A percentile compares a stretch with the other conserved stretches of the same genome.
Evolutionary conservation across 805 yeast species (phyloP).

Genomic region (Saturnispora ahearnii): DNA sequence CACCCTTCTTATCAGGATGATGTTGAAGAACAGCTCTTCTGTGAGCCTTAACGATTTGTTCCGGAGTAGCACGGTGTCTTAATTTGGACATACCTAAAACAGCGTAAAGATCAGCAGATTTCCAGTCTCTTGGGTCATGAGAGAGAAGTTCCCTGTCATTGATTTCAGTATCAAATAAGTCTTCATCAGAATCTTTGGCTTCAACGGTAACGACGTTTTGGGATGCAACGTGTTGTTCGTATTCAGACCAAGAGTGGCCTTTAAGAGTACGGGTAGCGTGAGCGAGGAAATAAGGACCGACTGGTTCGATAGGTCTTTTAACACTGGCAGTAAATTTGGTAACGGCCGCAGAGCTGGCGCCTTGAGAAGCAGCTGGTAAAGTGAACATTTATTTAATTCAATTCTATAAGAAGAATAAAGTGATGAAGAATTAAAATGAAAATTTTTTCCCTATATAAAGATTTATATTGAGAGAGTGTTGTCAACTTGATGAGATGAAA

Average conservation of each 20-base stretch:
- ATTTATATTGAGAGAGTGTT: background rate
- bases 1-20: constrained; percentile 98
- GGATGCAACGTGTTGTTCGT: constrained; percentile 87
- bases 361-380: constrained; percentile 43
- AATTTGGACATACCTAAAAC: constrained; percentile 89
- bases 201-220: constrained; percentile 69
- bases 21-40: constrained; percentile 93
- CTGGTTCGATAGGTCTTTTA: constrained; percentile 88
- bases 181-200: constrained; percentile 50
- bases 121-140: constrained; percentile 98
- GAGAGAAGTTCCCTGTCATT: constrained; percentile 59
- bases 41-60: constrained; percentile 92
- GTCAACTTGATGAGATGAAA: background rate
- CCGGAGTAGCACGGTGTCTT: constrained; percentile 86
- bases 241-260: constrained; percentile 98
- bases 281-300: constrained; percentile 90
- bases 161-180: constrained; percentile 56
- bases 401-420: background rate
- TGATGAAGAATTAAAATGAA: background rate
- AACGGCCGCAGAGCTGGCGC: constrained; percentile 36
- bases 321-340: constrained; percentile 49
- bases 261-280: constrained; percentile 93
- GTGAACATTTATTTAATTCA: constrained; percentile 35
- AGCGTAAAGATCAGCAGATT: constrained; percentile 89
- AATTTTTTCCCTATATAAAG: background rate